These are phyloP conservation scores for Penicillium turbatum DNA, from an alignment of 495 filamentous ascomycete genomes.

Conservation along the genomic window DNA sequence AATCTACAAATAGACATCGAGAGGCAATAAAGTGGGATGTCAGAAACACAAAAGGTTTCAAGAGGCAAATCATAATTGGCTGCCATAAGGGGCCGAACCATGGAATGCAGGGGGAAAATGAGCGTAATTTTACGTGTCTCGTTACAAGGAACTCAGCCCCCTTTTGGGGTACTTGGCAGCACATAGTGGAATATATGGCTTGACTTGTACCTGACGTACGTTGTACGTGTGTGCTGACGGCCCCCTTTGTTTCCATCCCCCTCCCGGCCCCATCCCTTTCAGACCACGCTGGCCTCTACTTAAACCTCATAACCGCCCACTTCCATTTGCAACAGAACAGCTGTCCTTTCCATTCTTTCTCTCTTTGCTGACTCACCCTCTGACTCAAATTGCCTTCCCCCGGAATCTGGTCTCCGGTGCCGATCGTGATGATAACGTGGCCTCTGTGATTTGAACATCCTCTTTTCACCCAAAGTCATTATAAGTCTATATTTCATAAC, in stretches of 20 bases:
- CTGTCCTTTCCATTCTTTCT: slow-evolving; percentile 34
- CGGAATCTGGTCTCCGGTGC: slow-evolving; percentile 25
- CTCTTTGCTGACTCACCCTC: slow-evolving; percentile 23
- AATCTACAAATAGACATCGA: background rate
- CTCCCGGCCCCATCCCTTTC: slow-evolving; percentile 2
- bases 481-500: slow-evolving; percentile 3
- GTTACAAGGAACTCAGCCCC: background rate
- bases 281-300: slow-evolving; percentile 49
- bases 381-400: slow-evolving; percentile 1
- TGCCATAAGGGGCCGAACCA: background rate
- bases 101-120: slow-evolving; percentile 24
- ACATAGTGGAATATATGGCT: slow-evolving; percentile 7
- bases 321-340: slow-evolving; percentile 18
- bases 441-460: slow-evolving; percentile 17
- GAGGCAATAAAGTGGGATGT: background rate
- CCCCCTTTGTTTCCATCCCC: slow-evolving; percentile 1
- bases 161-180: background rate
- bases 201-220: slow-evolving; percentile 1
- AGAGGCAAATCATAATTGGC: background rate
- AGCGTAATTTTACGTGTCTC: slow-evolving; percentile 5
- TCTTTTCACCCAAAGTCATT: slow-evolving; percentile 1
- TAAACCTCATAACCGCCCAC: slow-evolving; percentile 22
- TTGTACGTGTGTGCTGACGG: slow-evolving; percentile 4
- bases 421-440: slow-evolving; percentile 40
- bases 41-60: background rate